These are phyloP conservation scores for Colletotrichum caudatum DNA, from an alignment of 2,329 filamentous ascomycete genomes.

Conservation along the genomic window DNA sequence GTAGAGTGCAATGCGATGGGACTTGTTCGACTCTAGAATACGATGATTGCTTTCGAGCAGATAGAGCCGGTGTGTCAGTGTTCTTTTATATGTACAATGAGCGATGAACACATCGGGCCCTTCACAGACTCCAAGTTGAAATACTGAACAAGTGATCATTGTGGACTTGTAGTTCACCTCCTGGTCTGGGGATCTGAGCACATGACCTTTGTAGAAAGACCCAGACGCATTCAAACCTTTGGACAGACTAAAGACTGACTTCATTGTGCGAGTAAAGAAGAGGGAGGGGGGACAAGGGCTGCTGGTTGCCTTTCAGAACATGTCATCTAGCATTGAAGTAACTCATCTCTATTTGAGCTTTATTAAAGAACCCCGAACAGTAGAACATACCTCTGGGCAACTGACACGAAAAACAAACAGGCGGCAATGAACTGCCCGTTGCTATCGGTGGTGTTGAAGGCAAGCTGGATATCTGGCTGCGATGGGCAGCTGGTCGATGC, in stretches of 20 bases:
- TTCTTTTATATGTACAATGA: background rate
- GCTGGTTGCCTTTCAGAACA: background rate
- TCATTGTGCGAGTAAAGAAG: background rate
- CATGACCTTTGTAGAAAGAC: background rate
- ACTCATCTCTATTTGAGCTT: background rate
- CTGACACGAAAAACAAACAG: background rate
- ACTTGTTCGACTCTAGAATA: background rate
- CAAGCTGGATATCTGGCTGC: background rate
- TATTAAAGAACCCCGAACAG: no score
- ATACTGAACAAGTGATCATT: background rate
- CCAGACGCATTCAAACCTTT: background rate
- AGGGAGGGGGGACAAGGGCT: background rate
- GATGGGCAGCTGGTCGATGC: no score
- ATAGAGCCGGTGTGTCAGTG: no score
- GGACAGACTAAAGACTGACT: background rate
- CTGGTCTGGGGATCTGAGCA: no score
- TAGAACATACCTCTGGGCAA: fast-evolving
- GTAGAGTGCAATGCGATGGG: background rate
- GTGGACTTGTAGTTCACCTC: no score
- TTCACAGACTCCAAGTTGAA: background rate
- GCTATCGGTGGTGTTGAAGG: background rate
- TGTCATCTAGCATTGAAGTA: background rate
- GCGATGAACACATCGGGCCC: background rate
- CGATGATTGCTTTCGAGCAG: no score
- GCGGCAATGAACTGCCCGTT: background rate